phyloP scores from a whole-genome alignment of 2,329 filamentous ascomycete species.

The Celoporthe dispersa region DNA sequence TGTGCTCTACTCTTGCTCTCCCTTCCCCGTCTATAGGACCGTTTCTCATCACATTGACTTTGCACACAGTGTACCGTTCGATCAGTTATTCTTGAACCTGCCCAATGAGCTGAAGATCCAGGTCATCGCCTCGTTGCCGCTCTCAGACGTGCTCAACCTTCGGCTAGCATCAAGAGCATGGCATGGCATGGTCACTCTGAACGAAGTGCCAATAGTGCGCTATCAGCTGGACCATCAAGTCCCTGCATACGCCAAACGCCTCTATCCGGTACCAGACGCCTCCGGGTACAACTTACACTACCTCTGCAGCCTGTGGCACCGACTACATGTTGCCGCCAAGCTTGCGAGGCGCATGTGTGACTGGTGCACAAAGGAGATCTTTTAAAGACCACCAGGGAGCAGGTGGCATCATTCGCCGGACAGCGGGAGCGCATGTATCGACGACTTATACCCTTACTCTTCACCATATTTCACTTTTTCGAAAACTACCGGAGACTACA shows the following conservation, averaged over 20 bases:
- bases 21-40: constrained; percentile 2
- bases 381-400: constrained; percentile 60
- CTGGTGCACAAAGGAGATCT: constrained; percentile 69
- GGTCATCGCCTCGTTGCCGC: constrained; percentile 62
- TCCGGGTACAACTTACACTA: constrained; percentile 61
- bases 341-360: constrained; percentile 65
- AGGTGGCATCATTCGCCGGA: constrained; percentile 61
- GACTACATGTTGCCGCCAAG: constrained; percentile 67
- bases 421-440: constrained; percentile 68
- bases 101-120: constrained; percentile 68
- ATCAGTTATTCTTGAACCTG: constrained; percentile 60
- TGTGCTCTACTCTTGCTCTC: not conserved
- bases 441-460: constrained; percentile 65
- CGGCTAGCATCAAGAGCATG: constrained; percentile 62
- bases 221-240: constrained; percentile 64
- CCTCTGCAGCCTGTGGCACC: constrained; percentile 68
- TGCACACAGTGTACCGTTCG: constrained; percentile 48
- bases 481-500: constrained; percentile 66
- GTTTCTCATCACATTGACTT: constrained; percentile 12
- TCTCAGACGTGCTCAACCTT: constrained; percentile 64
- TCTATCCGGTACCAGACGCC: constrained; percentile 59
- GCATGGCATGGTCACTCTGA: constrained; percentile 62
- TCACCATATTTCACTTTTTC: constrained; percentile 71
- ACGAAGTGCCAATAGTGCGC: constrained; percentile 65
- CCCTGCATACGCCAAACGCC: constrained; percentile 61